These are phyloP conservation scores for Aspergillus uvarum DNA, from an alignment of 2,329 filamentous ascomycete species.

Conservation along the genomic window DNA sequence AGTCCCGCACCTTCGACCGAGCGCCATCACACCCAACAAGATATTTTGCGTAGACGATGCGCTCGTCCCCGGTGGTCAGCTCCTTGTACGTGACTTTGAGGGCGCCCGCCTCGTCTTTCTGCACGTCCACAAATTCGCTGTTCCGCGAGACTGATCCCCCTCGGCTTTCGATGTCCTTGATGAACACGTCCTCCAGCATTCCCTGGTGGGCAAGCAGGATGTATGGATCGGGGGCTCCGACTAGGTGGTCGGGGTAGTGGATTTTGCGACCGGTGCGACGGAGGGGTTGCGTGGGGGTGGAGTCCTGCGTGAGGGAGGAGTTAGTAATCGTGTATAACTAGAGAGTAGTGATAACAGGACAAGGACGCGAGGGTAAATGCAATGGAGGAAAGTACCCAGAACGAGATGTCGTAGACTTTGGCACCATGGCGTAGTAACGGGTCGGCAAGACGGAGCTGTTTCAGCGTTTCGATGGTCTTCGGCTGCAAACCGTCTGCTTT, in stretches of 20 bases:
- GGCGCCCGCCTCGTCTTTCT: slow-evolving; percentile 31
- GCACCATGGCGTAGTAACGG: slow-evolving; percentile 65
- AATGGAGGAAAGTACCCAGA: slow-evolving; percentile 56
- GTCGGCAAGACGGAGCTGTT: slow-evolving; percentile 71
- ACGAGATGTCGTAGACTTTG: slow-evolving; percentile 71
- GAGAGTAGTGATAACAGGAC: no score
- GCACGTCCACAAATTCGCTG: slow-evolving; percentile 61
- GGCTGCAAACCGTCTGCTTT: slow-evolving; percentile 72
- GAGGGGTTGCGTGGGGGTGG: slow-evolving; percentile 40
- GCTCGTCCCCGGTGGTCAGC: slow-evolving; percentile 35
- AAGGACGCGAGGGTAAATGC: no score
- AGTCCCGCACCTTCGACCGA: slow-evolving; percentile 67
- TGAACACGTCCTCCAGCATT: slow-evolving; percentile 70
- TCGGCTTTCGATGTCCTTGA: slow-evolving; percentile 66
- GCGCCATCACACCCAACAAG: slow-evolving; percentile 73
- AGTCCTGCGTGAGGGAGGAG: neutral
- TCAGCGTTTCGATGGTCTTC: slow-evolving; percentile 75
- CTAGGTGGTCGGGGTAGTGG: slow-evolving; percentile 60
- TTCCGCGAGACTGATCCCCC: slow-evolving; percentile 64
- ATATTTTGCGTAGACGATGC: slow-evolving; percentile 58
- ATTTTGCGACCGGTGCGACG: slow-evolving; percentile 64
- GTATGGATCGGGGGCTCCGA: slow-evolving; percentile 55
- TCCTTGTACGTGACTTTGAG: slow-evolving; percentile 46
- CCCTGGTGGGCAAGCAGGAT: slow-evolving; percentile 66
- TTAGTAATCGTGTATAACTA: no score